A percentile compares a stretch with the other conserved stretches of the same genome.
Evolutionary conservation across 768 basidiomycete species (phyloP).

Genomic region (Leccinum sublutescens): DNA sequence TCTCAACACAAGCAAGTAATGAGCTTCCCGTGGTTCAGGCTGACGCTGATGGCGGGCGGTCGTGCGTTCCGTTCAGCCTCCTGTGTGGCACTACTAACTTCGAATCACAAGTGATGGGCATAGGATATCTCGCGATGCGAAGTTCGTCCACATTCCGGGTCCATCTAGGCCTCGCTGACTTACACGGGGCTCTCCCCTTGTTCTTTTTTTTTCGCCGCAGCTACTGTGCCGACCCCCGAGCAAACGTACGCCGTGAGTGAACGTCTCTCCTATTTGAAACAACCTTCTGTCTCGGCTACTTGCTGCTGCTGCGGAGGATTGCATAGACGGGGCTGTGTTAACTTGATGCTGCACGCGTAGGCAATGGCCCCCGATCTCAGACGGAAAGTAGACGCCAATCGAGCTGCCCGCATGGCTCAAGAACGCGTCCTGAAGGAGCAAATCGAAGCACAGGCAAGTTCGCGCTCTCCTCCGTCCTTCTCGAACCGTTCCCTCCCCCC

Average conservation of each 20-base stretch:
- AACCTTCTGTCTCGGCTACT: neutral
- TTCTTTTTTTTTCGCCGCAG: slow-evolving; percentile 17
- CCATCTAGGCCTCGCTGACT: slow-evolving; percentile 1
- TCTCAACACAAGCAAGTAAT: slow-evolving; percentile 32
- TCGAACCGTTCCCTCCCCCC: slow-evolving; percentile 1
- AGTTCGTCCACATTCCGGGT: slow-evolving; percentile 35
- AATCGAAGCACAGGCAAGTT: slow-evolving; percentile 51
- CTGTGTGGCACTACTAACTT: slow-evolving; percentile 11
- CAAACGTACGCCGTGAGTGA: slow-evolving; percentile 35
- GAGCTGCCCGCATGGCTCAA: slow-evolving; percentile 49
- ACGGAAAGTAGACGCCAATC: slow-evolving; percentile 59
- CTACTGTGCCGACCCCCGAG: slow-evolving; percentile 36
- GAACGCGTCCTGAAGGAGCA: slow-evolving; percentile 55
- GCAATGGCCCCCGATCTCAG: slow-evolving; percentile 63
- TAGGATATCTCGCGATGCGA: slow-evolving; percentile 61
- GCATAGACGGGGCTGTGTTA: neutral
- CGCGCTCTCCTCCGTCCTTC: slow-evolving; percentile 17
- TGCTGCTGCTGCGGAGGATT: slow-evolving; percentile 1
- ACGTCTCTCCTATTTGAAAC: neutral
- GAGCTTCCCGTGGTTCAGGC: slow-evolving; percentile 58
- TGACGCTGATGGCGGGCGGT: slow-evolving; percentile 44
- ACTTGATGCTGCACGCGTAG: slow-evolving; percentile 31
- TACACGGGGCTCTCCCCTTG: neutral
- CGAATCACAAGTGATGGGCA: slow-evolving; percentile 44
- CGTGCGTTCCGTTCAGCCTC: slow-evolving; percentile 38